Percentiles rank a stretch among this genome's conserved stretches.
Conservation (phyloP, 208 protist species). For the Leishmania gerbilli region DNA sequence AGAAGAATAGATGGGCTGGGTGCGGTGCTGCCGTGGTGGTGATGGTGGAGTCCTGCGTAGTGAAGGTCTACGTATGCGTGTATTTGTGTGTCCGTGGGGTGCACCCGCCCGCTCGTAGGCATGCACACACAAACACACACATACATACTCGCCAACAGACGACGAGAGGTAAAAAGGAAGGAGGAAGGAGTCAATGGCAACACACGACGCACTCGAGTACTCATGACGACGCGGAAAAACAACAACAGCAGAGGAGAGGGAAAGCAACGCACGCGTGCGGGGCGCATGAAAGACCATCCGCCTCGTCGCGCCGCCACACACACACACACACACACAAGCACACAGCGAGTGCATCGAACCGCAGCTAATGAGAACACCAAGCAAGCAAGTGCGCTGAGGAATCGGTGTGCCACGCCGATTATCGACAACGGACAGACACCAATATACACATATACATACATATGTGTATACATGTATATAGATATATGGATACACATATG, state of each 20-base stretch:
- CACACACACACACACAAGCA: too few relatives aligned
- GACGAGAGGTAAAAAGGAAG: too few relatives aligned
- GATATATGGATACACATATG: too few relatives aligned
- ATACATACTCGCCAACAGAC: neutral
- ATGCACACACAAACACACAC: neutral
- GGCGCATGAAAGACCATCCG: neutral
- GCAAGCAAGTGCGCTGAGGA: too few relatives aligned
- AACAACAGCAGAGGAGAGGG: neutral
- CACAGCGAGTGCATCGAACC: too few relatives aligned
- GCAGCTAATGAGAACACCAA: neutral
- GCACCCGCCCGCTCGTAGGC: too few relatives aligned
- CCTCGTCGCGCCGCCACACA: too few relatives aligned
- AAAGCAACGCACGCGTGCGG: neutral
- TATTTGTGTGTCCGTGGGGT: neutral
- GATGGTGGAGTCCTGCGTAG: neutral
- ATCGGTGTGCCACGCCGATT: neutral
- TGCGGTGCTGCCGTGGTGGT: too few relatives aligned
- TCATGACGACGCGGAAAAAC: neutral
- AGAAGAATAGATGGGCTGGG: neutral
- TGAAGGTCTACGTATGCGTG: neutral
- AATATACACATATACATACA: neutral
- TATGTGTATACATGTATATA: neutral
- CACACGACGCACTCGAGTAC: neutral
- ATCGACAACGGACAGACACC: neutral
- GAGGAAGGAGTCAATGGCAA: neutral